Base-by-base conservation (phyloP, 139 green algal genomes). In the Micractinium sp. region DNA sequence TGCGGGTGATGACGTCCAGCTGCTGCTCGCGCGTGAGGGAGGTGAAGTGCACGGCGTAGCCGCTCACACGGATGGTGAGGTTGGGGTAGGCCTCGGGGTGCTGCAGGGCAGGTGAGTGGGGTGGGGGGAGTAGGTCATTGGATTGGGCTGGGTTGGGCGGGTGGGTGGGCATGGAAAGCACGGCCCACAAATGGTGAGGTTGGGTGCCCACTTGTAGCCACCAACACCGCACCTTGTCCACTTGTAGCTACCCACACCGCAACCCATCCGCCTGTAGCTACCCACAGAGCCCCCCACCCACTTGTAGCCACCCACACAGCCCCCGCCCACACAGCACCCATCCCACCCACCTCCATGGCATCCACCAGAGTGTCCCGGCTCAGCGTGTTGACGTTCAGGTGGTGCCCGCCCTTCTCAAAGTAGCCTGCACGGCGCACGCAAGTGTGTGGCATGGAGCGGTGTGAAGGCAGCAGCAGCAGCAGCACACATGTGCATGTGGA, bases 301-400 rank as follows among this genome's bases (percentile, higher is more conserved):
- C 47, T n/a, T n/a, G n/a, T n/a, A n/a, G n/a, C n/a, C n/a, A n/a
- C 47, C 47, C 47, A 56, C 47, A 56, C 47, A 9, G 76, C 76
- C 7, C 76, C 61, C 89, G n/a, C 47, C 47, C 47, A 56, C 47
- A 56, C 47, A 9, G 76, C 76, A 19, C 76, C 61, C 89, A 95
- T 95, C 84, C 96, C 94, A 22, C 94, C 94, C 92, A 96, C 92
- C 89, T 96, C 92, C 87, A 96, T 92, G 7, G 95, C 95, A 85
- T 97, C 95, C 81, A 94, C 75, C 69, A 97, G 91, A 89, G 92
- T 95, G 81, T 94, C 91, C 0, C 93, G 89, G 27, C 53, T 47
- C n/a, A 96, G 87, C 80, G 95, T 93, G 82, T 97, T 97, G 56
- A 97, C 89, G 88, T 97, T 97, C 63, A 97, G 90, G 87, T 97